Base-by-base conservation (phyloP, 371 early-diverging fungal genomes). In the Chytridiales sp. region DNA sequence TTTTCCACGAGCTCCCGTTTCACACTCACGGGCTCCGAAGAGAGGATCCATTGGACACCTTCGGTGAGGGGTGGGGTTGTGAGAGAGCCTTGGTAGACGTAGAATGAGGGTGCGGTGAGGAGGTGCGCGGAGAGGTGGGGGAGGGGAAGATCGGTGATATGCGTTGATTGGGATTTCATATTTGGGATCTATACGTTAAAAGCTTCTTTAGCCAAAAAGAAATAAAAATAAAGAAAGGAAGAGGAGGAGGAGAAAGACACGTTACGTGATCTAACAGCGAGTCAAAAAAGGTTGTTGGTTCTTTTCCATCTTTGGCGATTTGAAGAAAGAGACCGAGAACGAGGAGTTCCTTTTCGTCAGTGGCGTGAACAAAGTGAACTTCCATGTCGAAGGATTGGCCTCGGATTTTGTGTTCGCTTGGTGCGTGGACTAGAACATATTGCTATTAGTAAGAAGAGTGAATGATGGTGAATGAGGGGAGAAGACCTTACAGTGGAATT, bases 31-130 rank as follows among this genome's bases (percentile, higher is more conserved):
- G 69, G 9, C 1, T 44, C 62, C 39, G 56, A 46, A 54, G 66
- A 64, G 4, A 80, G 71, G 21, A 65, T 68, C 80, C 80, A 80
- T 21, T 61, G 55, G 0, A 76, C 75, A 30, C 75, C 70, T 43
- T 80, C 78, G 21, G 69, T 66, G 49, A 77, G 76, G 9, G 78
- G 78, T 1, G 80, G 80, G 0, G 74, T 72, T 6, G 80, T 80
- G 63, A 80, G 58, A 19, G 67, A 66, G 17, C 80, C 80, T 0
- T 47, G 39, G 47, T 80, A 78, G 42, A 64, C 64, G 43, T 61
- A 61, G 53, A 30, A 60, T 9, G 21, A 8, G 27, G 31, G n/a
- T 13, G 19, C 40, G 11, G n/a, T 22, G 19, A n/a, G n/a, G n/a
- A n/a, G n/a, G n/a, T n/a, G n/a, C n/a, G n/a, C n/a, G n/a, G n/a